phyloP scores from a whole-genome alignment of 768 basidiomycete genomes.

The Hypholoma sublateritium region DNA sequence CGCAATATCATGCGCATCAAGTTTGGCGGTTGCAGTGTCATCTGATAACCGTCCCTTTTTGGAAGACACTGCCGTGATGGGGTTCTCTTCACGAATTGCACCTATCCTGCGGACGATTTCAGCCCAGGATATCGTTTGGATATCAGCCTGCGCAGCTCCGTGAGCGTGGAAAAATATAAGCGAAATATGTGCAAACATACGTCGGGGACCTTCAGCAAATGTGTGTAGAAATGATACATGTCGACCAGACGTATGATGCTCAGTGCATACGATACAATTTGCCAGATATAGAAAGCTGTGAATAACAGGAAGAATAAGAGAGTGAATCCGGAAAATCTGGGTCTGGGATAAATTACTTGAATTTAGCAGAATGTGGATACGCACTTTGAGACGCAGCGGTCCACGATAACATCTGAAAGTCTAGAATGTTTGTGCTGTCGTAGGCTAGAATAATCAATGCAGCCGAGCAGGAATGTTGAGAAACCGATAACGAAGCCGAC shows the following conservation, averaged over 20 bases:
- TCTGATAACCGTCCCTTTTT: constrained; percentile 47
- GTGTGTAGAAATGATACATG: constrained; percentile 95
- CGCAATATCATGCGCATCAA: constrained; percentile 97
- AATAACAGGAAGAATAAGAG: constrained; percentile 84
- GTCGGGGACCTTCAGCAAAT: constrained; percentile 92
- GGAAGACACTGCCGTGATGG: constrained; percentile 83
- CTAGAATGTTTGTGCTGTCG: constrained; percentile 62
- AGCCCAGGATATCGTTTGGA: constrained; percentile 97
- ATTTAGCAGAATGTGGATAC: constrained; percentile 20
- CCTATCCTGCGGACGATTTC: constrained; percentile 91
- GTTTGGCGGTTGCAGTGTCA: constrained; percentile 74
- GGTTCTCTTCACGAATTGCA: constrained; percentile 89
- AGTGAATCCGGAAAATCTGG: constrained; percentile 82
- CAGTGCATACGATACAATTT: constrained; percentile 76
- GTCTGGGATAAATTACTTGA: constrained; percentile 2
- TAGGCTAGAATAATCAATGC: constrained; percentile 88
- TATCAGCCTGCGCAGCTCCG: constrained; percentile 70
- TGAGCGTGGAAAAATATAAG: background rate
- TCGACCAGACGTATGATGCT: constrained; percentile 80
- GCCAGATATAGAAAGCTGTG: constrained; percentile 86
- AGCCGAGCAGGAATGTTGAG: constrained; percentile 93
- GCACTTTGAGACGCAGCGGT: constrained; percentile 82
- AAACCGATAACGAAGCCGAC: constrained; percentile 98
- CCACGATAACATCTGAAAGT: constrained; percentile 81
- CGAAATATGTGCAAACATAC: constrained; percentile 40